These are phyloP conservation scores for Daldinia childiae DNA, from an alignment of 495 filamentous ascomycete genomes.

Conservation along the genomic window DNA sequence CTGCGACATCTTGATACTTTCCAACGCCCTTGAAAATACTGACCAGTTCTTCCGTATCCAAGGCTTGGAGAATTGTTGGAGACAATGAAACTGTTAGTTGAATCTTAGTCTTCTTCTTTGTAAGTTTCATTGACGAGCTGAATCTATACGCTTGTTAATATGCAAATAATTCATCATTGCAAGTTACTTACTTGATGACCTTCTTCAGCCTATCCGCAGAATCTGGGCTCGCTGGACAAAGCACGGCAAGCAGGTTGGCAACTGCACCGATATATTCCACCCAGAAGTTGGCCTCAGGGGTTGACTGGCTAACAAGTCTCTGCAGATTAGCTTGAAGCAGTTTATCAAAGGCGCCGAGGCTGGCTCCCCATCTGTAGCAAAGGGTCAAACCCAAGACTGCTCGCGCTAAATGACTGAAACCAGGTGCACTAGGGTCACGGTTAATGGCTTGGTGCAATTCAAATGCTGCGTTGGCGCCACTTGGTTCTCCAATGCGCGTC, in stretches of 20 bases:
- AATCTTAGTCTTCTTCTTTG: slow-evolving; percentile 45
- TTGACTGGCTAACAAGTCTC: slow-evolving; percentile 44
- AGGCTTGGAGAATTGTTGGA: slow-evolving; percentile 26
- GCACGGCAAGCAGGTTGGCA: slow-evolving; percentile 45
- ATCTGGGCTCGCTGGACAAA: slow-evolving; percentile 50
- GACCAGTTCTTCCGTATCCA: slow-evolving; percentile 42
- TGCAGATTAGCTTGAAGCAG: slow-evolving; percentile 52
- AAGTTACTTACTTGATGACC: slow-evolving; percentile 46
- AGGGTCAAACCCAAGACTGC: slow-evolving; percentile 76
- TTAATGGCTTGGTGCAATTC: slow-evolving; percentile 78
- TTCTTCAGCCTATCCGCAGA: slow-evolving; percentile 30
- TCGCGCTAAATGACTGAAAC: slow-evolving; percentile 75
- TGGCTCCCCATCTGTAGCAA: slow-evolving; percentile 78
- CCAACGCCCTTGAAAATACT: slow-evolving; percentile 46
- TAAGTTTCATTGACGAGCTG: slow-evolving; percentile 33
- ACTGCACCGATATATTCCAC: slow-evolving; percentile 56
- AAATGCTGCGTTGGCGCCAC: slow-evolving; percentile 67
- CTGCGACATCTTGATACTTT: slow-evolving; percentile 40
- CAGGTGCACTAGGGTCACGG: slow-evolving; percentile 73
- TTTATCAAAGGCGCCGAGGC: slow-evolving; percentile 62
- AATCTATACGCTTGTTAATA: slow-evolving; percentile 42
- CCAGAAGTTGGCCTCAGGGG: slow-evolving; percentile 54
- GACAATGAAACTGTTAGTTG: slow-evolving; percentile 46
- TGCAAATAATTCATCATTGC: background rate
- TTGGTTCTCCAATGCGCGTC: slow-evolving; percentile 54